Evolutionary conservation across 1,284 basidiomycete genomes (phyloP), one percentile per base, ranked within the genome.

Genomic region (Tausonia pullulans): DNA sequence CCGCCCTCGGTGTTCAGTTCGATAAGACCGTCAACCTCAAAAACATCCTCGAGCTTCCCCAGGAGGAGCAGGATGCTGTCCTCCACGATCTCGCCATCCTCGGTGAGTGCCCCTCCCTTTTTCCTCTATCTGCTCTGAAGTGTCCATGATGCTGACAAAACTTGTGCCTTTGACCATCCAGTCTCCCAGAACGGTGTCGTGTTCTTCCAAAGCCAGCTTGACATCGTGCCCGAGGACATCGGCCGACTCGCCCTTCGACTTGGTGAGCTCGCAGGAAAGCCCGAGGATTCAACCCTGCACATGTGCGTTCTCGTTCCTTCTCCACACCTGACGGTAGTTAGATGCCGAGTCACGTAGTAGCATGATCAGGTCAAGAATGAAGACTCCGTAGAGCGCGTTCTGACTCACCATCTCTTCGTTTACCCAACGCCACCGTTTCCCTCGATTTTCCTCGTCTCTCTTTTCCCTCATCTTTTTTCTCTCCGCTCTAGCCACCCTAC

Each of bases 111-210:
- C 41, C 9, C 16, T 13, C 8, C 52, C 13, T 13, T n/a, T 10
- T 44, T 39, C 16, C 5, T 5, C 41, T 7, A 40, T 7, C 41
- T 7, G 2, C 54, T 56, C 7, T n/a, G 27, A 7, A 8, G 10
- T 1, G 52, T 53, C 16, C 27, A 39, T 7, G 10, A 10, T 39
- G 52, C 27, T 39, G 52, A 53, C 16, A 2, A 8, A 8, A 8
- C 3, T 39, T 53, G 9, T 49, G 48, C 2, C 14, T 49, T 13
- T 16, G 11, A 16, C n/a, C 54, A 1, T 41, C 16, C 14, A 58
- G 57, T 60, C 49, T 50, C 58, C 4, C 46, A n/a, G 13, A 9
- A 51, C 48, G 58, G 58, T 14, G 58, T 60, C 46, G 58, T 51
- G 39, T 60, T 60, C 48, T 60, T 60, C 48, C 46, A 51, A 11